Percentiles rank a stretch among this genome's conserved stretches.
These are phyloP conservation scores for Oenanthe sinensis DNA, from an alignment of 129 eudicot species.

Conservation along the genomic window DNA sequence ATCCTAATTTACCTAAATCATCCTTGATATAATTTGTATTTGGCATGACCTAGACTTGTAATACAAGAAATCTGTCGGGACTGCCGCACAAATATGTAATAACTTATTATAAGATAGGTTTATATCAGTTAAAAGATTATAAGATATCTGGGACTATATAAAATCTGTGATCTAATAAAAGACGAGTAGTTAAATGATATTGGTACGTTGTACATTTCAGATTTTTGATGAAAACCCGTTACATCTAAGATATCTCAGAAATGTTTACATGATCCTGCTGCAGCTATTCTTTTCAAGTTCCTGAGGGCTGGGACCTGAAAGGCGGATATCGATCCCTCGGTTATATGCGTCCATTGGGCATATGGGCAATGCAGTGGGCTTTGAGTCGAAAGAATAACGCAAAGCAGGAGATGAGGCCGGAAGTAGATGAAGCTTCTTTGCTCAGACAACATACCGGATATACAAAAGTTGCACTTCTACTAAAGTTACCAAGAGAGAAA, in stretches of 20 bases:
- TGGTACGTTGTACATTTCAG: background rate
- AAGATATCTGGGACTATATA: background rate
- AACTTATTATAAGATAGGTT: too few species aligned
- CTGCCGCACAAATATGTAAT: too few species aligned
- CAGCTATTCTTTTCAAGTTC: slow-evolving; percentile 90
- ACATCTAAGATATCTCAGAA: background rate
- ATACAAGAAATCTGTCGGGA: too few species aligned
- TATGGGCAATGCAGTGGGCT: slow-evolving; percentile 99
- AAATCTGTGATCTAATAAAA: background rate
- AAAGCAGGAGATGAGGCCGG: slow-evolving; percentile 33
- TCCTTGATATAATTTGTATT: too few species aligned
- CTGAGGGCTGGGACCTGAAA: slow-evolving; percentile 76
- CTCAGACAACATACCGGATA: slow-evolving; percentile 56
- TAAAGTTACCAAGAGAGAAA: slow-evolving; percentile 52
- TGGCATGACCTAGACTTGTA: too few species aligned
- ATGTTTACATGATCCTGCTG: slow-evolving; percentile 2
- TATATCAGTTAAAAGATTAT: too few species aligned
- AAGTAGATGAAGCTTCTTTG: slow-evolving; percentile 47
- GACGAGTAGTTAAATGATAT: background rate
- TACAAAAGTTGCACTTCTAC: slow-evolving; percentile 59
- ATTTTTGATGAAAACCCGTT: background rate
- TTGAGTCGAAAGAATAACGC: slow-evolving; percentile 42
- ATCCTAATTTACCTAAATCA: background rate
- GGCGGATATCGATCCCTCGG: slow-evolving; percentile 63
- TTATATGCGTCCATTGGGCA: slow-evolving; percentile 90